Conservation (phyloP, 2,329 filamentous ascomycete species). For the Colletotrichum sp. region DNA sequence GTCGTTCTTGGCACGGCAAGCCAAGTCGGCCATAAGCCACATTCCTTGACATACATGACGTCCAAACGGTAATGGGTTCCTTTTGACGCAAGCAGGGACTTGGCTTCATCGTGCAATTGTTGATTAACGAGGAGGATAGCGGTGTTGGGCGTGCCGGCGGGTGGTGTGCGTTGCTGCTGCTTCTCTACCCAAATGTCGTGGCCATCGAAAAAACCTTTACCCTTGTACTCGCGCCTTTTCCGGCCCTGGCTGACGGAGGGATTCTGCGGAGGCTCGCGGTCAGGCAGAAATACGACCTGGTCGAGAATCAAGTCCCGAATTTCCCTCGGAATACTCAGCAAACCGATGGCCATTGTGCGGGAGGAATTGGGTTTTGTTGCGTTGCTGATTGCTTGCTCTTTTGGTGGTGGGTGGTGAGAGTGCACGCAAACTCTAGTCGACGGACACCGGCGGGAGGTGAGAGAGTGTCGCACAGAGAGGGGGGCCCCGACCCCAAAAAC, state of each 20-base stretch:
- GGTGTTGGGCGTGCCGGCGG: conserved; percentile 15
- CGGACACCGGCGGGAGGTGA: neutral
- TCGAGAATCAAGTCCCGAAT: conserved; percentile 22
- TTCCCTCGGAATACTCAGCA: conserved; percentile 21
- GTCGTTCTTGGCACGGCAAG: conserved; percentile 21
- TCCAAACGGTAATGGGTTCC: conserved; percentile 19
- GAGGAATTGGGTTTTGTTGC: neutral
- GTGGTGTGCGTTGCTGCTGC: neutral
- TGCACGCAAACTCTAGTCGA: neutral
- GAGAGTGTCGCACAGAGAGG: neutral
- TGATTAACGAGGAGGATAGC: conserved; percentile 21
- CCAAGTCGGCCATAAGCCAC: conserved; percentile 25
- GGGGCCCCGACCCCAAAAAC: neutral
- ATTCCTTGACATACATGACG: conserved; percentile 25
- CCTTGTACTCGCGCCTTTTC: conserved; percentile 22
- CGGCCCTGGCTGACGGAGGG: conserved; percentile 18
- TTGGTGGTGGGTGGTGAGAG: neutral
- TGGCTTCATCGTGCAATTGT: conserved; percentile 21
- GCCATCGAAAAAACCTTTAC: conserved; percentile 18
- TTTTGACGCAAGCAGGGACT: conserved; percentile 11
- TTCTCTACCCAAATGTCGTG: conserved; percentile 23
- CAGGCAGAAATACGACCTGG: conserved; percentile 17
- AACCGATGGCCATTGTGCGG: conserved; percentile 13
- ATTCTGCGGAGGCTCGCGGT: conserved; percentile 5
- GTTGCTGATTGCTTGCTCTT: neutral